Evolutionary conservation across 164 flowering plant genomes (phyloP).

Genomic region (Buxus sempervirens): DNA sequence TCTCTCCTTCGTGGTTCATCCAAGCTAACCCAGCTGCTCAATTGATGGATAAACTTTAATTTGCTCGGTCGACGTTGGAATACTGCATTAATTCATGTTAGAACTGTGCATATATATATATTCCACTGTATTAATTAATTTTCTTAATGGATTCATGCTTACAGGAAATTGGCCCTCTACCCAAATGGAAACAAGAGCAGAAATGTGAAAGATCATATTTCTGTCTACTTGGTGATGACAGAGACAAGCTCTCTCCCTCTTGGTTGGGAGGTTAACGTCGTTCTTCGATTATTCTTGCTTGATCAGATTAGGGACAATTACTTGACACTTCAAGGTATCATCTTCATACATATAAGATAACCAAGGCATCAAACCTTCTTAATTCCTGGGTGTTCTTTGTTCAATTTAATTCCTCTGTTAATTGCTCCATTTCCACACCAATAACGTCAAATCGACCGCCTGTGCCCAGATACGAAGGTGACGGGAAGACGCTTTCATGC

Average conservation of each 20-base stretch:
- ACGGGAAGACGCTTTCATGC: constrained; percentile 33
- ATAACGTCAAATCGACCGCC: too few species aligned
- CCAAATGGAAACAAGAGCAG: constrained; percentile 48
- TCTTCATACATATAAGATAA: too few species aligned
- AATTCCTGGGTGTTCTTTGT: background rate
- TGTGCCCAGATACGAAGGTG: constrained; percentile 12
- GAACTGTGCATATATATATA: too few species aligned
- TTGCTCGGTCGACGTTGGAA: too few species aligned
- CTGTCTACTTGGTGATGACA: constrained; percentile 36
- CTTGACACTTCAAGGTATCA: constrained; percentile 25
- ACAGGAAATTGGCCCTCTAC: constrained; percentile 46
- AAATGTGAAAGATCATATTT: constrained; percentile 36
- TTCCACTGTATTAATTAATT: too few species aligned
- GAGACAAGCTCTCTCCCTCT: constrained; percentile 19
- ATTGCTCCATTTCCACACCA: too few species aligned
- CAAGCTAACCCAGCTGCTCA: too few species aligned
- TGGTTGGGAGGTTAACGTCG: constrained; percentile 40
- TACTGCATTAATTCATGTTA: too few species aligned
- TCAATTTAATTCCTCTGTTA: background rate
- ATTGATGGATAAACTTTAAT: too few species aligned
- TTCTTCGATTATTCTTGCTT: constrained; percentile 34
- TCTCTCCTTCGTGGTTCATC: too few species aligned
- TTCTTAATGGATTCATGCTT: background rate
- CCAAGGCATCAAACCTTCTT: background rate
- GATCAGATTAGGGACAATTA: constrained; percentile 42